Evolutionary conservation across 352 stramenopile species (phyloP).

Genomic region (Phytopythium helicoides): DNA sequence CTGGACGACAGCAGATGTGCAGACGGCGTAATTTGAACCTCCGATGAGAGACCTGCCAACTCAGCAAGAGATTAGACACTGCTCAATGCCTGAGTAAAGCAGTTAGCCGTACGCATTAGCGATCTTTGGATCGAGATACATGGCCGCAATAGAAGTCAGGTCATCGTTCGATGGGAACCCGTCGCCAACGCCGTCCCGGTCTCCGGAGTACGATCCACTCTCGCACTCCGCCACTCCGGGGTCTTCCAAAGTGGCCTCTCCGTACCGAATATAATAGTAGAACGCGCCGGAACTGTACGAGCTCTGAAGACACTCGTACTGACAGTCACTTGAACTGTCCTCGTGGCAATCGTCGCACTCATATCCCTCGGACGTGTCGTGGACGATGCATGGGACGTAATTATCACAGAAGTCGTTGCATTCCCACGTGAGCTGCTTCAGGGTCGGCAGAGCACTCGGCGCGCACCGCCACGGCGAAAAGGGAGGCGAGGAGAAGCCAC

Average conservation of each 20-base stretch:
- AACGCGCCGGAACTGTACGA: neutral
- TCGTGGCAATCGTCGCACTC: neutral
- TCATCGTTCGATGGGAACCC: neutral
- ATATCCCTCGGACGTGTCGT: neutral
- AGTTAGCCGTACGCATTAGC: neutral
- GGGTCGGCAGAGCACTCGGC: neutral
- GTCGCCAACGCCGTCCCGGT: neutral
- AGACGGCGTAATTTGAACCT: neutral
- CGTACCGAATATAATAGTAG: neutral
- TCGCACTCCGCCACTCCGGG: no score
- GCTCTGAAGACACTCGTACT: neutral
- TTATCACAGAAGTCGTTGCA: neutral
- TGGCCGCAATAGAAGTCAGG: neutral
- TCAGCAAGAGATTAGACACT: neutral
- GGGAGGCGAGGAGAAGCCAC: no score
- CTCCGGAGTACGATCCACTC: no score
- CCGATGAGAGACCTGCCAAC: neutral
- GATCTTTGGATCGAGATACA: neutral
- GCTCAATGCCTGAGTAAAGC: neutral
- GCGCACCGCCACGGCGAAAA: no score
- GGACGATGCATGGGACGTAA: neutral
- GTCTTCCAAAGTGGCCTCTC: no score
- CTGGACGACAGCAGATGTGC: neutral
- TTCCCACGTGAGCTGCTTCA: conserved; percentile 5
- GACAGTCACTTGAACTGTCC: neutral